phyloP scores from a whole-genome alignment of 1,284 basidiomycete species.

The Leccinum pseudoinsigne region DNA sequence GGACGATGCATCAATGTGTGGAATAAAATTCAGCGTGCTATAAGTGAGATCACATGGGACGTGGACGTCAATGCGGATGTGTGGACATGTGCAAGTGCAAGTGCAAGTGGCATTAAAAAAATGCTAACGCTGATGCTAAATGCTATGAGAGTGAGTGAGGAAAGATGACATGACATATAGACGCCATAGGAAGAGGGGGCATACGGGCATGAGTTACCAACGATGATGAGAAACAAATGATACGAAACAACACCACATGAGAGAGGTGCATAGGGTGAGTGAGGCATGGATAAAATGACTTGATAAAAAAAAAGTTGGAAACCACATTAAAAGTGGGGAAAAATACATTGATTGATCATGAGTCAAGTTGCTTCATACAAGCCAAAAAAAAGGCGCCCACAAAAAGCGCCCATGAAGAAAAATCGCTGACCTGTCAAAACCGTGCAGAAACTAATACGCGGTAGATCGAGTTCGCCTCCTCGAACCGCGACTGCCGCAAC shows the following conservation, averaged over 20 bases:
- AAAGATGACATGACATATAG: conserved; percentile 9
- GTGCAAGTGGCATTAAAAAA: not conserved
- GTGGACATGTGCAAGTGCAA: not conserved
- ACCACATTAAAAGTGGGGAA: not conserved
- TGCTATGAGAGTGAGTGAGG: not conserved
- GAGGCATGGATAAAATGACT: not conserved
- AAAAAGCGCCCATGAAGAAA: conserved; percentile 5
- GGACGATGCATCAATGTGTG: no score
- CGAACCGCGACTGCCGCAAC: conserved; percentile 64
- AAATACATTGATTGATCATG: conserved; percentile 1
- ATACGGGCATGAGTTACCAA: not conserved
- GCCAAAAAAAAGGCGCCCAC: not conserved
- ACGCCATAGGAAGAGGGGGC: not conserved
- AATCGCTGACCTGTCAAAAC: conserved; percentile 31
- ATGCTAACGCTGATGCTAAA: not conserved
- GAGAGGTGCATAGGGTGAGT: not conserved
- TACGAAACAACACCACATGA: not conserved
- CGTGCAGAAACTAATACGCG: conserved; percentile 49
- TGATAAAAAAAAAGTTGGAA: not conserved
- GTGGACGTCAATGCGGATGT: not conserved
- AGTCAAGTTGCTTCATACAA: not conserved
- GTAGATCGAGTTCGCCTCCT: conserved; percentile 73
- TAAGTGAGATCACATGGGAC: not conserved
- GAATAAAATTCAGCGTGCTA: not conserved
- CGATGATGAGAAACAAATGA: not conserved